Conservation (phyloP, 345 rosid species). For the Populus deltoides region DNA sequence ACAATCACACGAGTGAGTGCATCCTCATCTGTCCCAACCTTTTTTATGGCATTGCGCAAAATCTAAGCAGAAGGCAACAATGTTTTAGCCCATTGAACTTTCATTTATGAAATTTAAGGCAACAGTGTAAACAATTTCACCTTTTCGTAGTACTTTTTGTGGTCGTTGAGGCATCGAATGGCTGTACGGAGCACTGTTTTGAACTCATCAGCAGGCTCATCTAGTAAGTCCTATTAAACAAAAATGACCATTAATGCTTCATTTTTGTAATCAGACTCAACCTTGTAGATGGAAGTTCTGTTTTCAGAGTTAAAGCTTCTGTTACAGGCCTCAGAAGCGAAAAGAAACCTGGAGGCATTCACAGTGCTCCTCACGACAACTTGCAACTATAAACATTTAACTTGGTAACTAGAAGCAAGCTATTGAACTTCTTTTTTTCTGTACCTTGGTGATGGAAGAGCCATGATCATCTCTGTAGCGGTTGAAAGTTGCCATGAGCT, state of each 20-base stretch:
- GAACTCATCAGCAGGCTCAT: conserved; percentile 23
- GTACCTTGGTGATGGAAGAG: conserved; percentile 54
- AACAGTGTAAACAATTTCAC: not conserved
- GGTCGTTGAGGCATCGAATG: conserved; percentile 23
- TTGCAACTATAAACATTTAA: not conserved
- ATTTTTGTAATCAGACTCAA: too few species aligned
- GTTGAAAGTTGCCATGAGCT: conserved; percentile 61
- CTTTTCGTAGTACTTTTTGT: conserved; percentile 25
- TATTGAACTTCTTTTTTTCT: not conserved
- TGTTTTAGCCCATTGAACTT: not conserved
- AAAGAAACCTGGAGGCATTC: too few species aligned
- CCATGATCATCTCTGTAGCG: conserved; percentile 45
- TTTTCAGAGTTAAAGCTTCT: too few species aligned
- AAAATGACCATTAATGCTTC: not conserved
- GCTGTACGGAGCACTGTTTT: conserved; percentile 15
- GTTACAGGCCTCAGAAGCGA: too few species aligned
- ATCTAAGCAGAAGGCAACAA: conserved; percentile 23
- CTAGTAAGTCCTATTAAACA: conserved; percentile 8
- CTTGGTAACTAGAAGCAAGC: not conserved
- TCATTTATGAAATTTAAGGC: not conserved
- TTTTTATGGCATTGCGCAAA: conserved; percentile 35
- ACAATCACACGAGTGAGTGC: conserved; percentile 47
- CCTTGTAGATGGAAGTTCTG: too few species aligned
- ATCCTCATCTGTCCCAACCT: conserved; percentile 47
- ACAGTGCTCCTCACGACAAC: not conserved